Conservation (phyloP, 2,329 filamentous ascomycete species). For the Cadophora gregata region DNA sequence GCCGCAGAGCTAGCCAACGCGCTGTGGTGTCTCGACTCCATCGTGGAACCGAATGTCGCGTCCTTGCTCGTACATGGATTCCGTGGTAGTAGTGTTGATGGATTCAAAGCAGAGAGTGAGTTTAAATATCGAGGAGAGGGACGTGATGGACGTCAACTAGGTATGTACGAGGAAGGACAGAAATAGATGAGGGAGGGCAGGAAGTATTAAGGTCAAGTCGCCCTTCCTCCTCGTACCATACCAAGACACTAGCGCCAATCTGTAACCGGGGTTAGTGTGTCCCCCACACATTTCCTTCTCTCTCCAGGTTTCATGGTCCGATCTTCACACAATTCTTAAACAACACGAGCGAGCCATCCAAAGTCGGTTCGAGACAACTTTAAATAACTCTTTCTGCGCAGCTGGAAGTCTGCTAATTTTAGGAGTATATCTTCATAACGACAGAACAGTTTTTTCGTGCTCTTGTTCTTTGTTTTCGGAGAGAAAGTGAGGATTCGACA, state of each 20-base stretch:
- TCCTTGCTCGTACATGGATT: neutral
- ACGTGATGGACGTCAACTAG: neutral
- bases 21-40: neutral
- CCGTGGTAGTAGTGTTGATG: neutral
- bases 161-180: neutral
- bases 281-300: conserved; percentile 1
- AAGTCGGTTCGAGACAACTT: neutral
- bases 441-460: neutral
- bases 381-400: neutral
- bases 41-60: neutral
- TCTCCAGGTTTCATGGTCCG: conserved; percentile 10
- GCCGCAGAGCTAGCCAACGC: neutral
- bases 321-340: conserved; percentile 10
- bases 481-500: neutral
- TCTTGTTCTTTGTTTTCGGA: neutral
- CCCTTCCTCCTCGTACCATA: conserved; percentile 8
- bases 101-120: neutral
- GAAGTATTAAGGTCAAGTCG: neutral
- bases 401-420: neutral
- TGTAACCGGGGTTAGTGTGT: conserved; percentile 5
- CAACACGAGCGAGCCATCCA: neutral
- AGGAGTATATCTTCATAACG: neutral
- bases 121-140: neutral
- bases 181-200: neutral
- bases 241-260: conserved; percentile 13